Evolutionary conservation across 148 eudicot genomes (phyloP).

Genomic region (Spergularia bocconei): DNA sequence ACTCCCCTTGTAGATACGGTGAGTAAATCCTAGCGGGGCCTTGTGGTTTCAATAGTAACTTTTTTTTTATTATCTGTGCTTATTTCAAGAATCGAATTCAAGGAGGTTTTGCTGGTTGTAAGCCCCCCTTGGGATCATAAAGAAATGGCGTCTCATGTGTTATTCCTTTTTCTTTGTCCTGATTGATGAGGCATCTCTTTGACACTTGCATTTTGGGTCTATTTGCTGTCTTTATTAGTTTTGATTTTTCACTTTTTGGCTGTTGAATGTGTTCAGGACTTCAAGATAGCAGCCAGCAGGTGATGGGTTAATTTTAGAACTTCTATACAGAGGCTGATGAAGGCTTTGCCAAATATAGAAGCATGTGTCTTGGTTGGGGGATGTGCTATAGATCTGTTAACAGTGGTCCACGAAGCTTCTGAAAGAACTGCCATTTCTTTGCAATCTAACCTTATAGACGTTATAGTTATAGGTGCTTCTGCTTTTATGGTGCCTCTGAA

Average conservation of each 20-base stretch:
- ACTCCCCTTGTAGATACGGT: too few relatives aligned
- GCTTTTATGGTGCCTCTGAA: constrained; percentile 98
- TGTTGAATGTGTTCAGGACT: neutral
- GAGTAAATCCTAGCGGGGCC: too few relatives aligned
- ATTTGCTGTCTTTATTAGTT: neutral
- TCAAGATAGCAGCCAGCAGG: neutral
- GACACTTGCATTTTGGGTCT: neutral
- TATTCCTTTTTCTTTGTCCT: neutral
- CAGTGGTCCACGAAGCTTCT: constrained; percentile 91
- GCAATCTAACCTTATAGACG: constrained; percentile 95
- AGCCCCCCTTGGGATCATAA: too few relatives aligned
- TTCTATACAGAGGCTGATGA: constrained; percentile 80
- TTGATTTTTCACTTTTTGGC: neutral
- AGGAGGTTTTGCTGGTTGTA: too few relatives aligned
- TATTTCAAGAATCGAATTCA: too few relatives aligned
- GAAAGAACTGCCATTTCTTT: constrained; percentile 95
- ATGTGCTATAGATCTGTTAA: constrained; percentile 89
- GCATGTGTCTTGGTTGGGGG: constrained; percentile 97
- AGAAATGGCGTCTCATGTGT: neutral
- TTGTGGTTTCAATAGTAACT: too few relatives aligned
- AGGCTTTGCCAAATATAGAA: constrained; percentile 80
- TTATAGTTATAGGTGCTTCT: constrained; percentile 29
- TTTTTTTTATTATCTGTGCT: too few relatives aligned
- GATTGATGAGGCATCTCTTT: neutral
- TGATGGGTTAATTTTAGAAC: constrained; percentile 1